Percentiles rank a stretch among this genome's conserved stretches.
phyloP scores from a whole-genome alignment of 257 asterid species.

The Forsythia suspensa region DNA sequence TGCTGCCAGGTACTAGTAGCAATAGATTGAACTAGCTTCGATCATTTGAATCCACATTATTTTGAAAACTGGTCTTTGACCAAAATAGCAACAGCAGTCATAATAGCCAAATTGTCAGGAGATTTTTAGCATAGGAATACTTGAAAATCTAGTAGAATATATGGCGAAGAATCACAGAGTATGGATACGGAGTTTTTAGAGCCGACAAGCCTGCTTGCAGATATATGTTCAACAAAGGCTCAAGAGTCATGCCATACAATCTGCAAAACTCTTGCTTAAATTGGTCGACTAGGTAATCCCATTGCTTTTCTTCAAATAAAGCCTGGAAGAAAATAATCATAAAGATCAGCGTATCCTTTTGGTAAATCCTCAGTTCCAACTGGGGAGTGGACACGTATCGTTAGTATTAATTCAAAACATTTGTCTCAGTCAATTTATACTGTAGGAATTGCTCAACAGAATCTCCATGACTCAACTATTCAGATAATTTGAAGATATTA shows the following conservation, averaged over 20 bases:
- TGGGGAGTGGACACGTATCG: background rate
- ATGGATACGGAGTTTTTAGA: conserved; percentile 99
- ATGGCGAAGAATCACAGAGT: conserved; percentile 7
- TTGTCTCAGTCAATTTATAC: background rate
- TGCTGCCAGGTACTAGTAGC: background rate
- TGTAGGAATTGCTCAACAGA: background rate
- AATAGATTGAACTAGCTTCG: background rate
- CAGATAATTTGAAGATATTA: conserved; percentile 12
- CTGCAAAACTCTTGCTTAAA: conserved; percentile 96
- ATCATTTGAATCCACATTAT: too few species aligned
- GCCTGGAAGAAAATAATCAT: conserved; percentile 48
- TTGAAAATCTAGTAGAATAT: background rate
- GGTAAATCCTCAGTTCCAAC: background rate
- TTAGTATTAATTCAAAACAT: background rate
- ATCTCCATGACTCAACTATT: conserved; percentile 8
- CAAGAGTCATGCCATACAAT: conserved; percentile 95
- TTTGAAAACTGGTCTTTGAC: background rate
- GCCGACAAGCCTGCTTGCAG: conserved; percentile 98
- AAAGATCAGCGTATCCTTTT: conserved; percentile 4
- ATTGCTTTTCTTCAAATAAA: conserved; percentile 84
- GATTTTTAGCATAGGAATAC: background rate
- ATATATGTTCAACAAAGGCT: conserved; percentile 87
- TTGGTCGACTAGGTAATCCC: conserved; percentile 89
- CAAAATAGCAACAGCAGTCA: background rate
- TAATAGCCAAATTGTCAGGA: too few species aligned